These are phyloP conservation scores for Galerina sulciceps DNA, from an alignment of 768 basidiomycete genomes.

Conservation along the genomic window DNA sequence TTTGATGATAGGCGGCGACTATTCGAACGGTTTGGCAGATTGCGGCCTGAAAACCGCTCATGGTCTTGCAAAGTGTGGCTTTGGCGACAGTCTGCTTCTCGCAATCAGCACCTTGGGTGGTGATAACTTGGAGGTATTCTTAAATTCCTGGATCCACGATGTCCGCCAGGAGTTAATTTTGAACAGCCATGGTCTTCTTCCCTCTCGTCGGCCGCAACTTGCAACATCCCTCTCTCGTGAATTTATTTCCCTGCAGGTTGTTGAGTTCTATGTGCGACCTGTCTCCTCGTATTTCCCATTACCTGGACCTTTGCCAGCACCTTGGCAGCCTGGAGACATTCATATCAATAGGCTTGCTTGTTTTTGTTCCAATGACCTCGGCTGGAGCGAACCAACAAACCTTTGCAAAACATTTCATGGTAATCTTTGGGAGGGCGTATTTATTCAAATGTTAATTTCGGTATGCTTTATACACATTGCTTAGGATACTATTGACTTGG, in stretches of 20 bases:
- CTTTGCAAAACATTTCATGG: not conserved
- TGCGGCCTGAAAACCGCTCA: not conserved
- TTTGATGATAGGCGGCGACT: constrained; percentile 6
- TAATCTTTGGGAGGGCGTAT: constrained; percentile 2
- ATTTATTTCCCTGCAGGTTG: not conserved
- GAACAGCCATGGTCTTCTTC: constrained; percentile 1
- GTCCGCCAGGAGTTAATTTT: not conserved
- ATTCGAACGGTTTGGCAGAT: not conserved
- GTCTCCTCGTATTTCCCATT: not conserved
- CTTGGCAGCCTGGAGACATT: not conserved
- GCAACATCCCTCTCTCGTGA: not conserved
- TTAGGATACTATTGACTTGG: too few species aligned
- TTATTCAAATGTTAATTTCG: not conserved
- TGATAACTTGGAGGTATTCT: not conserved
- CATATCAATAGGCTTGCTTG: not conserved
- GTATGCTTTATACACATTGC: not conserved
- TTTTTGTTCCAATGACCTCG: not conserved
- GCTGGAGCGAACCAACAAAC: not conserved
- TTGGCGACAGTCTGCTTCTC: not conserved
- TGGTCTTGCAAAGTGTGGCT: constrained; percentile 1
- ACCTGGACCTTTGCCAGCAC: not conserved
- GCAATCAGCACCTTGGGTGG: not conserved
- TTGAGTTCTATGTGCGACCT: constrained; percentile 3
- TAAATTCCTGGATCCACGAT: not conserved
- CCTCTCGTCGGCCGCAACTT: not conserved